phyloP scores from a whole-genome alignment of 1,139 yeast species.

The Pichia sp. region DNA sequence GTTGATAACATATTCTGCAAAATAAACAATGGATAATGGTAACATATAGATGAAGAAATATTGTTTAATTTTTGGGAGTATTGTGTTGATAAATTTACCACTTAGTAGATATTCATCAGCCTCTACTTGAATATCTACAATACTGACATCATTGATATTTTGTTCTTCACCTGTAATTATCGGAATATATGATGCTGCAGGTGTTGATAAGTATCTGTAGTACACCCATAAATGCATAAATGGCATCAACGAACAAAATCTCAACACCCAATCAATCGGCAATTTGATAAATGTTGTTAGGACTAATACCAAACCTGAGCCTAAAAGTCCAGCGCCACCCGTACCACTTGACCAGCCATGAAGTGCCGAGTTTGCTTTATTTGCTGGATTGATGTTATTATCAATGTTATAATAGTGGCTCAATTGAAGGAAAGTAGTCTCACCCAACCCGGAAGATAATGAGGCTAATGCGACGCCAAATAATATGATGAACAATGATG shows the following conservation, averaged over 20 bases:
- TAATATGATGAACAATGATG: constrained; percentile 38
- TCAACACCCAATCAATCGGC: constrained; percentile 43
- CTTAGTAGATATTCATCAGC: neutral
- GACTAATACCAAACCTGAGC: constrained; percentile 59
- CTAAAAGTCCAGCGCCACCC: constrained; percentile 90
- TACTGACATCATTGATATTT: neutral
- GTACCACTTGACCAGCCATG: constrained; percentile 95
- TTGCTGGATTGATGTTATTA: neutral
- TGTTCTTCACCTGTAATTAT: no score
- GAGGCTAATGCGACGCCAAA: constrained; percentile 83
- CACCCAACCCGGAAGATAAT: constrained; percentile 86
- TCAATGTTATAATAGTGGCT: constrained; percentile 60
- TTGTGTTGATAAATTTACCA: neutral
- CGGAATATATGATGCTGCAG: constrained; percentile 4
- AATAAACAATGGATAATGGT: constrained; percentile 79
- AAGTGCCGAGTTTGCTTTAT: constrained; percentile 39
- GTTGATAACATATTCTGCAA: constrained; percentile 84
- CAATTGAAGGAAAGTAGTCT: constrained; percentile 79
- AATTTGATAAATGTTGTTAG: constrained; percentile 54
- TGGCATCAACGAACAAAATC: constrained; percentile 49
- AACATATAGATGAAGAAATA: constrained; percentile 71
- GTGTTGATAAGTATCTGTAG: constrained; percentile 36
- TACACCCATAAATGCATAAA: constrained; percentile 40
- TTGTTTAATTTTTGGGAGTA: constrained; percentile 40
- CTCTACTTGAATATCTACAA: neutral